Evolutionary conservation across 2,329 filamentous ascomycete genomes (phyloP).

Genomic region (Pseudocercospora macadamiae): DNA sequence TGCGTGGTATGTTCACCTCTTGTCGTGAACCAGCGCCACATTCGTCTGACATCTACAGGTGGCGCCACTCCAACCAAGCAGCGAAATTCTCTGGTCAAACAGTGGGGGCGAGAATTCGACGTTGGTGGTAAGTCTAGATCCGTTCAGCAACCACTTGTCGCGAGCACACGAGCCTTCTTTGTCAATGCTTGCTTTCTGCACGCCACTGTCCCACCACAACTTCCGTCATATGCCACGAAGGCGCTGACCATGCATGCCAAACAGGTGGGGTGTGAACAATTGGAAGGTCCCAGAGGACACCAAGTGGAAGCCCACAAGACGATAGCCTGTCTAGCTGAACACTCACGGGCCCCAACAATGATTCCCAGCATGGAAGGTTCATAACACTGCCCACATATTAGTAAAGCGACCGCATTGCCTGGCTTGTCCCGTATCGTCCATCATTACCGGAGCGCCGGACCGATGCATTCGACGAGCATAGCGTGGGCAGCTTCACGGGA

Average conservation of each 20-base stretch:
- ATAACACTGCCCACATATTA: too few species aligned
- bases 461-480: neutral
- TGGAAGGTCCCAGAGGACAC: constrained; percentile 68
- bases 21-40: neutral
- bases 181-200: neutral
- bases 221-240: neutral
- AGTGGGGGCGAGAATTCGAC: constrained; percentile 73
- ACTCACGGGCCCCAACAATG: neutral
- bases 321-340: neutral
- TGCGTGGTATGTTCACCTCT: constrained; percentile 49
- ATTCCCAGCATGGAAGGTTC: neutral
- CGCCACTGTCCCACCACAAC: neutral
- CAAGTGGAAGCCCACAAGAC: constrained; percentile 13
- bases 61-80: constrained; percentile 85
- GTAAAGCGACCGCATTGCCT: too few species aligned
- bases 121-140: constrained; percentile 68
- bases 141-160: neutral
- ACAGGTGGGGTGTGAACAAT: constrained; percentile 81
- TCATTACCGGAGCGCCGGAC: neutral
- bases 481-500: neutral
- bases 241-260: constrained; percentile 8
- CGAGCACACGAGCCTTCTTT: neutral
- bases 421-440: neutral
- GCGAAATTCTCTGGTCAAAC: constrained; percentile 76
- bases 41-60: constrained; percentile 50